phyloP scores from a whole-genome alignment of 805 yeast genomes.

The Lachancea sp. region DNA sequence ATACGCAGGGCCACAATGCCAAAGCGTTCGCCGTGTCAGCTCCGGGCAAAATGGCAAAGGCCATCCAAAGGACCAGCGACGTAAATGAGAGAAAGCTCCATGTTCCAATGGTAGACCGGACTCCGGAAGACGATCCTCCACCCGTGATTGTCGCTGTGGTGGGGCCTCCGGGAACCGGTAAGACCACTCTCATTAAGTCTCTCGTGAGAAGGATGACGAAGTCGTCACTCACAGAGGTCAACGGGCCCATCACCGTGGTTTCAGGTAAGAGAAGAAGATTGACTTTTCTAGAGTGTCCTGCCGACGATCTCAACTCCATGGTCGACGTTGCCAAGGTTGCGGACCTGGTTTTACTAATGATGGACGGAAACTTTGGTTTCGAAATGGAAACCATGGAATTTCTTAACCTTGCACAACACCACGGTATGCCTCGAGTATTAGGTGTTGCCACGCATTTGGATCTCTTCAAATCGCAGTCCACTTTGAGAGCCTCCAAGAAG shows the following conservation, averaged over 20 bases:
- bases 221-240: slow-evolving; percentile 75
- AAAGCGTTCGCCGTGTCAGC: slow-evolving; percentile 78
- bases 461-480: slow-evolving; percentile 80
- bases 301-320: slow-evolving; percentile 91
- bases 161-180: slow-evolving; percentile 99
- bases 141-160: slow-evolving; percentile 95
- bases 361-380: slow-evolving; percentile 96
- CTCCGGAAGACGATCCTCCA: slow-evolving; percentile 96
- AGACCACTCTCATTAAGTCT: slow-evolving; percentile 85
- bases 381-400: slow-evolving; percentile 99
- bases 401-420: slow-evolving; percentile 90
- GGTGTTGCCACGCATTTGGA: slow-evolving; percentile 96
- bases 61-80: slow-evolving; percentile 81
- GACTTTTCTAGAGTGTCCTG: slow-evolving; percentile 82
- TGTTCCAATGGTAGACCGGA: slow-evolving; percentile 95
- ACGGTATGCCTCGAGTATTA: slow-evolving; percentile 96
- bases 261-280: slow-evolving; percentile 90
- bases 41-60: slow-evolving; percentile 79
- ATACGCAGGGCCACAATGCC: slow-evolving; percentile 78
- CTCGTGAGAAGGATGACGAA: slow-evolving; percentile 82
- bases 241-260: slow-evolving; percentile 95
- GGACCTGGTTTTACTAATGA: slow-evolving; percentile 78
- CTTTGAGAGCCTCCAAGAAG: slow-evolving; percentile 86
- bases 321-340: slow-evolving; percentile 93
- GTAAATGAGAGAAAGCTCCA: slow-evolving; percentile 75